Conservation (phyloP, 768 basidiomycete species). For the Macrocybe gigantea region DNA sequence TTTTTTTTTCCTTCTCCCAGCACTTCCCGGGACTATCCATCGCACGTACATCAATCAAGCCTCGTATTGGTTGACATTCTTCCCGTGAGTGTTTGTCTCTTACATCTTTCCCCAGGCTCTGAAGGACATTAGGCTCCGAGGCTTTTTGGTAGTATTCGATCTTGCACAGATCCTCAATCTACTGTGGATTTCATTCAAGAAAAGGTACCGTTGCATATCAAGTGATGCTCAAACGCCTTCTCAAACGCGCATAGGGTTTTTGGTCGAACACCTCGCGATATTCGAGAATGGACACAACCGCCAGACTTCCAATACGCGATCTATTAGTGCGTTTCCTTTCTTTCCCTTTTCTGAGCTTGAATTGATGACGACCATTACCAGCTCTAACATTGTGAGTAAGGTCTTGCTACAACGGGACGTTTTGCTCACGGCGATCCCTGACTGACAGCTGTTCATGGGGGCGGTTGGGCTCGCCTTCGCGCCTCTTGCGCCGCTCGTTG, state of each 20-base stretch:
- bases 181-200: conserved; percentile 79
- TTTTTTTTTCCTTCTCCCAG: conserved; percentile 25
- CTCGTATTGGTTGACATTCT: conserved; percentile 90
- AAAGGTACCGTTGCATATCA: conserved; percentile 42
- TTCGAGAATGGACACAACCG: conserved; percentile 86
- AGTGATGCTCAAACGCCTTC: neutral
- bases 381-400: conserved; percentile 51
- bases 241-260: conserved; percentile 44
- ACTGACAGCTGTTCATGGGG: conserved; percentile 72
- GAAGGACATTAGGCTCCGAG: conserved; percentile 59
- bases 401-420: conserved; percentile 9
- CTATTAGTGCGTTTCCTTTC: conserved; percentile 57
- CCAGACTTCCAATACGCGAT: conserved; percentile 85
- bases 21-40: conserved; percentile 69
- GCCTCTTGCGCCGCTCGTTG: conserved; percentile 88
- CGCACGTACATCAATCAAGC: conserved; percentile 87
- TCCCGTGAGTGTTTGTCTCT: conserved; percentile 60
- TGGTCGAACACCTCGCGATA: conserved; percentile 86
- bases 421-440: neutral
- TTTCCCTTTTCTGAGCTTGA: conserved; percentile 1
- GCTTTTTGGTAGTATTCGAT: conserved; percentile 92
- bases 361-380: conserved; percentile 14
- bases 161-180: conserved; percentile 93
- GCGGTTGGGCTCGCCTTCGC: conserved; percentile 93
- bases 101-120: neutral